Evolutionary conservation across 1,284 basidiomycete species (phyloP).

Genomic region (Papiliotrema nemorosa): DNA sequence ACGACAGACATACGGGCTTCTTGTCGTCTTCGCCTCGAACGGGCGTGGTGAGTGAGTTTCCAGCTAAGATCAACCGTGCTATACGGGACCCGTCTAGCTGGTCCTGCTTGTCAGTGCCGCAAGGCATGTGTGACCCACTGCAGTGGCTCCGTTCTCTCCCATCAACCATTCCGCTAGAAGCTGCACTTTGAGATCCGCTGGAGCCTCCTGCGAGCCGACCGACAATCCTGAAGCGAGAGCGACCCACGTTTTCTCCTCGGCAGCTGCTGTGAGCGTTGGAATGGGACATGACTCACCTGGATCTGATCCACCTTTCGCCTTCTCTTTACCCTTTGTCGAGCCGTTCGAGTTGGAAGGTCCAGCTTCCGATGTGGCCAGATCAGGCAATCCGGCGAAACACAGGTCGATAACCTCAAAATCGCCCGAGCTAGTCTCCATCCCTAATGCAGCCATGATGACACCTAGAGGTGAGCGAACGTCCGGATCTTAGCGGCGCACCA

Average conservation of each 20-base stretch:
- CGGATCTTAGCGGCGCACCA: conserved; percentile 44
- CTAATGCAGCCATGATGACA: conserved; percentile 82
- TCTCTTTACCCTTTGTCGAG: conserved; percentile 47
- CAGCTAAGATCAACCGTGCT: conserved; percentile 77
- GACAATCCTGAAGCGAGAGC: conserved; percentile 81
- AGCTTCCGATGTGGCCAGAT: conserved; percentile 50
- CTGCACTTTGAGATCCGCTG: conserved; percentile 68
- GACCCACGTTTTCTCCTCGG: conserved; percentile 60
- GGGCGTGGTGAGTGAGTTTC: conserved; percentile 70
- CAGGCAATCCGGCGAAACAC: conserved; percentile 77
- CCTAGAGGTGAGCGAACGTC: conserved; percentile 45
- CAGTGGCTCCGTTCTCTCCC: conserved; percentile 70
- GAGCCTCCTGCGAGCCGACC: conserved; percentile 56
- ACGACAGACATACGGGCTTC: conserved; percentile 56
- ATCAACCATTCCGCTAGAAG: conserved; percentile 82
- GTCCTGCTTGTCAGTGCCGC: conserved; percentile 50
- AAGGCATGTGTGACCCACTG: conserved; percentile 49
- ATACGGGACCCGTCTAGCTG: conserved; percentile 66
- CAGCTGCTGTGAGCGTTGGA: conserved; percentile 3
- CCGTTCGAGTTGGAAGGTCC: conserved; percentile 36
- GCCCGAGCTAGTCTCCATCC: conserved; percentile 80
- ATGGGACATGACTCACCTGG: not conserved
- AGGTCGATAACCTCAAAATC: conserved; percentile 94
- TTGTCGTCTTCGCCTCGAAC: conserved; percentile 53
- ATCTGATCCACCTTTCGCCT: conserved; percentile 31